These are phyloP conservation scores for Kodamaea alishanica DNA, from an alignment of 1,139 yeast genomes.

Conservation along the genomic window DNA sequence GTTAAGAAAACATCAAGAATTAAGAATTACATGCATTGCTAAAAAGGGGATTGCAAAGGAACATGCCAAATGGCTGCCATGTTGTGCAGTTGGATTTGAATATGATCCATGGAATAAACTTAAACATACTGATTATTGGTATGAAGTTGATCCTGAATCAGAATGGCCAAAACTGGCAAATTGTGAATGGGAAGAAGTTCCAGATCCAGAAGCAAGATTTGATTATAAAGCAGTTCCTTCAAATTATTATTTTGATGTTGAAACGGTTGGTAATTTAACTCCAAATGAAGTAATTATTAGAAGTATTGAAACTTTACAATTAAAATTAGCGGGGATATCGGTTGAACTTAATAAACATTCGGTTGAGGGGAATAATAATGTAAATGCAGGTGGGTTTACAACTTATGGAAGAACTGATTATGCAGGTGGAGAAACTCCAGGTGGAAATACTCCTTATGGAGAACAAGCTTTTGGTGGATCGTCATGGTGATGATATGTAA, in stretches of 20 bases:
- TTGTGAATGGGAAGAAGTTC: constrained; percentile 95
- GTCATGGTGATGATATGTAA: constrained; percentile 12
- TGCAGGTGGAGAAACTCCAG: constrained; percentile 37
- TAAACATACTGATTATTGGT: constrained; percentile 95
- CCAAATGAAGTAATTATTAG: constrained; percentile 87
- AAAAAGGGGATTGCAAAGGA: constrained; percentile 98
- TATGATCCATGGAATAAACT: constrained; percentile 99
- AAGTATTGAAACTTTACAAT: constrained; percentile 80
- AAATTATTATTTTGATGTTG: constrained; percentile 82
- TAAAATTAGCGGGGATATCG: constrained; percentile 85
- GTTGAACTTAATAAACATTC: constrained; percentile 69
- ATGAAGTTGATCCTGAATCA: constrained; percentile 77
- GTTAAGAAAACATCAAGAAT: constrained; percentile 88
- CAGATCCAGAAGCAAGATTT: constrained; percentile 81
- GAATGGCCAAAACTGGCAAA: constrained; percentile 94
- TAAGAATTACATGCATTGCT: constrained; percentile 86
- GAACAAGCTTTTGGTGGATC: constrained; percentile 46
- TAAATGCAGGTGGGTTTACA: constrained; percentile 42
- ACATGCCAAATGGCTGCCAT: constrained; percentile 98
- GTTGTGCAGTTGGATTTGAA: constrained; percentile 96
- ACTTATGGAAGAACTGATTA: constrained; percentile 46
- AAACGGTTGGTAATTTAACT: constrained; percentile 83
- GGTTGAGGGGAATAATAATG: constrained; percentile 46
- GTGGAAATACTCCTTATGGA: constrained; percentile 44
- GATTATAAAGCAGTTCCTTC: constrained; percentile 82